Base-by-base conservation (phyloP, 2,329 filamentous ascomycete species). In the Fusarium mexicanum region DNA sequence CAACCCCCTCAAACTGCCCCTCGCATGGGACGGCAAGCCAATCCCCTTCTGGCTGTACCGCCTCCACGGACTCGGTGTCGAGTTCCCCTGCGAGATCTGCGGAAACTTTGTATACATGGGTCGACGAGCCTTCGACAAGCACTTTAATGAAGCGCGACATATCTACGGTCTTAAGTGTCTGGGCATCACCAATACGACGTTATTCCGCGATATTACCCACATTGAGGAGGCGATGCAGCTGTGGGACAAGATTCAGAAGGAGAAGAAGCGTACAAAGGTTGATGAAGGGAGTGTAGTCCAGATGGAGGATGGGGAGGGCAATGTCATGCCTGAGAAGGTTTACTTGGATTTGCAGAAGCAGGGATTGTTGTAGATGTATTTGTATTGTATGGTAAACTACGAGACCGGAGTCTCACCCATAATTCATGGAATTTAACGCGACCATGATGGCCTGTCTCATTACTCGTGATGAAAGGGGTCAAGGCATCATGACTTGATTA, bases 101-200 rank as follows among this genome's bases (percentile, higher is more conserved):
- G 96, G 96, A 64, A 98, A 98, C 83, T 98, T 95, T 79, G 95
- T 98, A n/a, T 98, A 98, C 85, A 98, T 98, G 93, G 96, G 96
- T 22, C 90, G 96, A 31, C 91, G 96, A 57, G 95, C 95, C 3
- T 99, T 98, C 78, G 96, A 99, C 81, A 99, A 99, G 86, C 96
- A 99, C 82, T 99, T 99, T 85, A 97, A 95, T 76, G 96, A 99
- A 83, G 91, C 94, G 14, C 88, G 95, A 61, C 96, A 99, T 80
- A 93, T 98, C 55, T 96, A 98, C 80, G 96, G 96, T 2, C 85
- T 99, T 75, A 96, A 97, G 82, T 98, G 96, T 80, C 85, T 99
- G 58, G 97, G 97, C 26, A 96, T 99, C 80, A 97, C 92, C 13
- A 96, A 97, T 80, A 95, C 95, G 5, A 92, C 92, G 35, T 86